Conservation (phyloP, 495 filamentous ascomycete species). For the Xylaria bambusicola region DNA sequence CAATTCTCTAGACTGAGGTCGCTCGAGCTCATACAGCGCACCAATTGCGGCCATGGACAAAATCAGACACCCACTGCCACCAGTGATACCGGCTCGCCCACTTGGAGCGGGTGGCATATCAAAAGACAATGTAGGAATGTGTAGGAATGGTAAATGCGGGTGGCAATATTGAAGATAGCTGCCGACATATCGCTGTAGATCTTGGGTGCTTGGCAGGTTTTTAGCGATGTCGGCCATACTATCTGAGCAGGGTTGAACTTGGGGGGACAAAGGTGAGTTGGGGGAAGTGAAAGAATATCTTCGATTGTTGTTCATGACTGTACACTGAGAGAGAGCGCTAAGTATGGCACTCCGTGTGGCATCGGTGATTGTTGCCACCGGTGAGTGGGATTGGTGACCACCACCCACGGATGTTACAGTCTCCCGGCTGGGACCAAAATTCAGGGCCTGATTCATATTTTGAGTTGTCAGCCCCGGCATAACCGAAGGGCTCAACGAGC, state of each 20-base stretch:
- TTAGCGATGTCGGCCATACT: conserved; percentile 50
- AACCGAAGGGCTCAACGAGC: conserved; percentile 54
- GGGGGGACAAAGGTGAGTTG: conserved; percentile 63
- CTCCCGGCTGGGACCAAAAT: conserved; percentile 62
- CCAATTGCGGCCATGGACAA: conserved; percentile 96
- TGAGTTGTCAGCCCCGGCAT: conserved; percentile 54
- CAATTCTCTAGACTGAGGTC: conserved; percentile 75
- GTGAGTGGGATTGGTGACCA: conserved; percentile 58
- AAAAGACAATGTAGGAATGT: conserved; percentile 90
- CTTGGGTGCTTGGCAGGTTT: conserved; percentile 79
- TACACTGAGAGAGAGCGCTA: conserved; percentile 75
- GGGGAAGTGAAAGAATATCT: conserved; percentile 76
- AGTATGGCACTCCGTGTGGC: conserved; percentile 86
- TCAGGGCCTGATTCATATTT: conserved; percentile 60
- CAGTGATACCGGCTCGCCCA: conserved; percentile 65
- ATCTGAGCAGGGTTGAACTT: conserved; percentile 49
- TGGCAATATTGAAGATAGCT: conserved; percentile 95
- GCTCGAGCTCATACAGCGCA: conserved; percentile 89
- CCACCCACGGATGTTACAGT: conserved; percentile 69
- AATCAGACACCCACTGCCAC: conserved; percentile 87
- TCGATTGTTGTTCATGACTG: conserved; percentile 68
- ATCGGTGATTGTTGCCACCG: conserved; percentile 80
- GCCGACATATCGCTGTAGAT: conserved; percentile 88
- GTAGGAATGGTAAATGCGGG: conserved; percentile 90
- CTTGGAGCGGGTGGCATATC: conserved; percentile 71